Base-by-base conservation (phyloP, 139 green algal species). In the Chlorella ohadii region DNA sequence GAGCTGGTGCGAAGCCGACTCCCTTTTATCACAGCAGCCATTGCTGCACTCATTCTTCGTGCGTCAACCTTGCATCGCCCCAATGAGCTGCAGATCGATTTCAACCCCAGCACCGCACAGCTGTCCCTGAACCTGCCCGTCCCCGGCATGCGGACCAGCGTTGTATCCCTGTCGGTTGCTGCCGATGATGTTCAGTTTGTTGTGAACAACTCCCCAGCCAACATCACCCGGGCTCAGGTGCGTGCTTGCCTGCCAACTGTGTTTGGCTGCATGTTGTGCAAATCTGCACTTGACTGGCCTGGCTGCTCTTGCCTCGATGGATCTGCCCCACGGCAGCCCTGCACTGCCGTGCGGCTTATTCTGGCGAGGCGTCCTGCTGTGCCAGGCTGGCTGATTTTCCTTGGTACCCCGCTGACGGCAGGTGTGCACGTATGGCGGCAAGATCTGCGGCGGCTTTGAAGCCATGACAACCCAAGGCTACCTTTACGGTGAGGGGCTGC, bases 371-470 rank as follows among this genome's bases (percentile, higher is more conserved):
- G n/a, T n/a, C n/a, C n/a, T n/a, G n/a, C n/a, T n/a, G n/a, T 51
- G 44, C 44, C 44, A 9, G 44, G 7, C 44, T 6, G 44, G 44
- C 44, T 51, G 9, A 9, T 9, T 51, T 51, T 16, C 44, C 44
- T 9, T 51, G 44, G 7, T 51, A 9, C 44, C 44, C 44, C 9
- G 44, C 44, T 51, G 44, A 51, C 9, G 44, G 13, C 78, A 88
- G 68, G 88, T 95, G n/a, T 95, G 92, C 75, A 83, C 81, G 59
- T 94, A 91, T 59, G 81, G 70, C 39, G 78, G 86, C 70, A 82
- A 38, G 15, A 64, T 28, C 47, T 97, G 94, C 85, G 95, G 94
- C 25, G 84, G 87, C 4, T 98, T 98, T 84, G 82, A 94, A 75
- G 90, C 95, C 1, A 79, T 92, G 27, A 83, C 88, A 1, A 83